Base-by-base conservation (phyloP, 225 moss, liverwort and hornwort genomes). In the Takakia lepidozioides region DNA sequence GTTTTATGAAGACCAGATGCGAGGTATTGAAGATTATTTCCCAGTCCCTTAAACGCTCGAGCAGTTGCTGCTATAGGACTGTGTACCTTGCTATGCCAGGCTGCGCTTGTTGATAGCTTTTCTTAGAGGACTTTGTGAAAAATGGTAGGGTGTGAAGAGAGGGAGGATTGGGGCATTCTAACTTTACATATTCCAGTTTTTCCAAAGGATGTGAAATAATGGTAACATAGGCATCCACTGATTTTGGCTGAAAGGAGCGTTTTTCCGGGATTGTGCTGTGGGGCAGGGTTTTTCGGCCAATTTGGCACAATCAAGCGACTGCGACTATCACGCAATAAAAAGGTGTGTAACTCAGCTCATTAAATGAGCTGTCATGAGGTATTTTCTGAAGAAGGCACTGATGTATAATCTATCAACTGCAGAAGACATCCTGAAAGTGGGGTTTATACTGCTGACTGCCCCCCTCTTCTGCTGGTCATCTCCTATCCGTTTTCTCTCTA, bases 1-100 rank as follows among this genome's bases (percentile, higher is more conserved):
- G 3, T 98, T 98, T 56, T 98, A 98, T 43, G 91, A 98, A 68
- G 78, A 85, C 26, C 73, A 98, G 62, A 91, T 98, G 91, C 73
- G 62, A 77, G 87, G 95, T 98, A 61, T 49, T 40, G 21, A n/a
- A n/a, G n/a, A 38, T 10, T 0, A n/a, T 34, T 5, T 53, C 6
- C 20, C 5, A 16, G 10, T 18, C 2, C 50, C 13, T 19, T 18
- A 5, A 16, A 10, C 19, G 9, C 3, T 48, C 19, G 17, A 16
- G 13, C 13, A 8, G 10, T 43, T 43, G 7, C 16, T 22, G 7
- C 9, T 8, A 43, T 43, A 8, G 43, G 43, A 6, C 8, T 6
- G 2, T 13, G 47, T 11, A 20, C 37, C n/a, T n/a, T n/a, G n/a
- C 16, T 1, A 23, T 41, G 0, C 30, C 26, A 13, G 21, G 20